phyloP scores from a whole-genome alignment of 2,329 filamentous ascomycete species.

The Orbilia oligospora region DNA sequence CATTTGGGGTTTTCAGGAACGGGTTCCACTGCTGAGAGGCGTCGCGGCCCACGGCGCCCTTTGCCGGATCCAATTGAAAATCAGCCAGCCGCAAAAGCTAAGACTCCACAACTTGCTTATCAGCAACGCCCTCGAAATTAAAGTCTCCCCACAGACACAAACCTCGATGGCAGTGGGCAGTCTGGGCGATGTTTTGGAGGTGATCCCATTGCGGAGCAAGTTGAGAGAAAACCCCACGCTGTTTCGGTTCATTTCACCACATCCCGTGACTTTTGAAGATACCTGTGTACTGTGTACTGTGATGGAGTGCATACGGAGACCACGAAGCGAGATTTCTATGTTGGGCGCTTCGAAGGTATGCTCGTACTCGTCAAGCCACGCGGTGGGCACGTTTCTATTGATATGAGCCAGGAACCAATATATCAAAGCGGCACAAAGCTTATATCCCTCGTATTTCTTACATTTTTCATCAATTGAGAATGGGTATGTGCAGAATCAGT shows the following conservation, averaged over 20 bases:
- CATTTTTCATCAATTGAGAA: background rate
- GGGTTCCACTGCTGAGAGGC: constrained; percentile 12
- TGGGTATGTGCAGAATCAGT: background rate
- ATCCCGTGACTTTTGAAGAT: constrained; percentile 13
- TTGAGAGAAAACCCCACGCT: constrained; percentile 40
- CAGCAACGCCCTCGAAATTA: constrained; percentile 18
- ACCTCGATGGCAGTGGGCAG: constrained; percentile 3
- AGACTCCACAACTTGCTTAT: constrained; percentile 23
- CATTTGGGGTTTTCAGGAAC: background rate
- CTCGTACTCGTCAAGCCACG: constrained; percentile 27
- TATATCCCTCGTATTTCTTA: constrained; percentile 1
- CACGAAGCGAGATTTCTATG: constrained; percentile 3
- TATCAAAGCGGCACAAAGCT: constrained; percentile 9
- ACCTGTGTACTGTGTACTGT: no score
- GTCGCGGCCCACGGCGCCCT: constrained; percentile 33
- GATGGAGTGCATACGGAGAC: background rate
- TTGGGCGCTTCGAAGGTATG: constrained; percentile 20
- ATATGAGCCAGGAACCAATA: constrained; percentile 14
- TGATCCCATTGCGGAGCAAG: constrained; percentile 11
- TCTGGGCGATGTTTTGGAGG: constrained; percentile 20
- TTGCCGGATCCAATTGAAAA: constrained; percentile 8
- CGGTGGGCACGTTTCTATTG: background rate
- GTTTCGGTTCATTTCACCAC: constrained; percentile 19
- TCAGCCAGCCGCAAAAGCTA: constrained; percentile 6
- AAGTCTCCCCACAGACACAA: constrained; percentile 1